phyloP scores from a whole-genome alignment of 2,329 filamentous ascomycete genomes.

The Gyromitra esculenta region DNA sequence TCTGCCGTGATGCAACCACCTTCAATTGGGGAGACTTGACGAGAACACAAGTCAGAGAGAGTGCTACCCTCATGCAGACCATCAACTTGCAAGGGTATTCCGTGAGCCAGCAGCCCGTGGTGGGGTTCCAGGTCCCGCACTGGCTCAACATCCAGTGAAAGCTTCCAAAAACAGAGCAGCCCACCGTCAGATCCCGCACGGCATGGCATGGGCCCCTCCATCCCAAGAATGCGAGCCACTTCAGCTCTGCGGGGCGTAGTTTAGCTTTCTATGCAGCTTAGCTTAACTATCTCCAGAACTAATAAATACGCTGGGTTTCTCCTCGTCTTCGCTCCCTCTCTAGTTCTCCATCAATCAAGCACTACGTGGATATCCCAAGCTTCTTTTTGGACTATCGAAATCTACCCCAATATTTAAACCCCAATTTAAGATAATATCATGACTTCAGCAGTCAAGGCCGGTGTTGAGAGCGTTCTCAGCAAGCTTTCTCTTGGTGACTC shows the following conservation, averaged over 20 bases:
- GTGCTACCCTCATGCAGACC: not conserved
- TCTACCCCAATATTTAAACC: not conserved
- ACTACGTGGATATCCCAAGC: constrained; percentile 10
- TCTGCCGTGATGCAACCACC: constrained; percentile 15
- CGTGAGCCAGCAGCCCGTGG: constrained; percentile 37
- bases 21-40: constrained; percentile 29
- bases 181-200: constrained; percentile 16
- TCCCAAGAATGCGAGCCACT: constrained; percentile 37
- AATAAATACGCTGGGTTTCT: constrained; percentile 35
- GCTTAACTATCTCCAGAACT: constrained; percentile 19
- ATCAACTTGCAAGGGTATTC: constrained; percentile 36
- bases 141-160: constrained; percentile 35
- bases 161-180: constrained; percentile 38
- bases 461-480: constrained; percentile 64
- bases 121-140: constrained; percentile 44
- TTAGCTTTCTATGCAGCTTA: constrained; percentile 34
- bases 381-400: constrained; percentile 6
- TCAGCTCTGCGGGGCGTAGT: constrained; percentile 49
- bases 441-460: constrained; percentile 42
- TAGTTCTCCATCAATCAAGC: constrained; percentile 25
- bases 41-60: constrained; percentile 35
- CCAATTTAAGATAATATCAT: constrained; percentile 31
- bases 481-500: constrained; percentile 62
- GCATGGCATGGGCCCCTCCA: constrained; percentile 32
- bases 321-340: constrained; percentile 11